Evolutionary conservation across 768 basidiomycete genomes (phyloP).

Genomic region (Boletus subparvulus): DNA sequence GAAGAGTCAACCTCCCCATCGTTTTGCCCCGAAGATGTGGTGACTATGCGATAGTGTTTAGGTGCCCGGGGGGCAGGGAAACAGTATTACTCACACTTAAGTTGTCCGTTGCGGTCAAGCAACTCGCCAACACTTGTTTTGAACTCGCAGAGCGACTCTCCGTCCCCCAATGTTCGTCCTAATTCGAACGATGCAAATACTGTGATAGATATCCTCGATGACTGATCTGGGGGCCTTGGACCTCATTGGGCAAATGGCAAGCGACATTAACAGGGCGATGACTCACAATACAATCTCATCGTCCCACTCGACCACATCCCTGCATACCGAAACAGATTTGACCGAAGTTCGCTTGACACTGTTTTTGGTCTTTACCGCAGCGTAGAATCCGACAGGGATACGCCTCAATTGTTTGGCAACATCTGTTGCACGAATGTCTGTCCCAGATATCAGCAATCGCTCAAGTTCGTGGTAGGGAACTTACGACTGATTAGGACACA

Average conservation of each 20-base stretch:
- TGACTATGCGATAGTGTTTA: not conserved
- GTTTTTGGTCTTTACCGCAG: not conserved
- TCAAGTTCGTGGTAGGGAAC: not conserved
- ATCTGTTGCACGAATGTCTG: not conserved
- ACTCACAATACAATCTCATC: conserved; percentile 1
- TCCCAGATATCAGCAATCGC: not conserved
- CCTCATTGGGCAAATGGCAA: not conserved
- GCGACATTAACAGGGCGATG: not conserved
- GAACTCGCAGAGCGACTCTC: conserved; percentile 1
- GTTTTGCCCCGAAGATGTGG: not conserved
- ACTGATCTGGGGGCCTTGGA: not conserved
- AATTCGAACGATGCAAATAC: conserved; percentile 7
- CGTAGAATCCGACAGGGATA: not conserved
- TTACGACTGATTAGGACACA: not conserved
- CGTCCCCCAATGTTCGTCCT: conserved; percentile 1
- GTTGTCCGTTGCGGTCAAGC: not conserved
- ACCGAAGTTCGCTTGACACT: not conserved
- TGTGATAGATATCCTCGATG: not conserved
- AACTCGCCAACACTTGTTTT: not conserved
- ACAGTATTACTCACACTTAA: not conserved
- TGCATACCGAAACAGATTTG: not conserved
- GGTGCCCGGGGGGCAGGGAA: too few relatives aligned
- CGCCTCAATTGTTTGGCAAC: too few relatives aligned
- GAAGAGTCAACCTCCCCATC: not conserved
- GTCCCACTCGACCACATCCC: conserved; percentile 1